These are phyloP conservation scores for Mortierella sp. DNA, from an alignment of 371 early-diverging fungal species.

Conservation along the genomic window DNA sequence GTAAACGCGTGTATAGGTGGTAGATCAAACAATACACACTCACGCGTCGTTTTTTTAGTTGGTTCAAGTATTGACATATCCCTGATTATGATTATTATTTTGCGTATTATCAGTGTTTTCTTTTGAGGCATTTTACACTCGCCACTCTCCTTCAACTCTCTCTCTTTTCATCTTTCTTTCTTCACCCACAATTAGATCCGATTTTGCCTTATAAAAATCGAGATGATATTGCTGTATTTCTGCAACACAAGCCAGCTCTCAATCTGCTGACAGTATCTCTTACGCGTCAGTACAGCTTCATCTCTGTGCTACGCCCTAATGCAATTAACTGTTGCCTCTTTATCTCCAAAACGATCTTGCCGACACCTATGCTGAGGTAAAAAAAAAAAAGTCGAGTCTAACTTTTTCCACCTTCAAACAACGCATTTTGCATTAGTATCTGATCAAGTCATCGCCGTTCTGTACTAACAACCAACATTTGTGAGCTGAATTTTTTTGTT, in stretches of 20 bases:
- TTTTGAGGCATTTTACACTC: not conserved
- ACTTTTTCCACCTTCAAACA: not conserved
- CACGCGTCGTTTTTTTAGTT: not conserved
- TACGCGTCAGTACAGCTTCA: not conserved
- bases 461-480: not conserved
- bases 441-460: not conserved
- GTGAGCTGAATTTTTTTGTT: constrained; percentile 1
- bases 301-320: constrained; percentile 2
- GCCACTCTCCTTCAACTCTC: not conserved
- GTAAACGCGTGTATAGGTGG: constrained; percentile 32
- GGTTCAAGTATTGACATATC: not conserved
- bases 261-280: not conserved
- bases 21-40: not conserved
- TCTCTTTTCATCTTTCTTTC: constrained; percentile 19
- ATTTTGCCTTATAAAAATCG: constrained; percentile 7
- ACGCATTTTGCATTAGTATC: not conserved
- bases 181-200: constrained; percentile 26
- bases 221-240: constrained; percentile 1
- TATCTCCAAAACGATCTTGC: not conserved
- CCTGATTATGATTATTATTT: not conserved
- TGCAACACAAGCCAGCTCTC: constrained; percentile 7
- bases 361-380: constrained; percentile 4
- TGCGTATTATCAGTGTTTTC: too few relatives aligned
- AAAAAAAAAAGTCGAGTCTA: not conserved
- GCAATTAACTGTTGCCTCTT: not conserved